A percentile compares a stretch with the other conserved stretches of the same genome.
Conservation (phyloP, 345 rosid species). For the Rhodomyrtus tomentosa region DNA sequence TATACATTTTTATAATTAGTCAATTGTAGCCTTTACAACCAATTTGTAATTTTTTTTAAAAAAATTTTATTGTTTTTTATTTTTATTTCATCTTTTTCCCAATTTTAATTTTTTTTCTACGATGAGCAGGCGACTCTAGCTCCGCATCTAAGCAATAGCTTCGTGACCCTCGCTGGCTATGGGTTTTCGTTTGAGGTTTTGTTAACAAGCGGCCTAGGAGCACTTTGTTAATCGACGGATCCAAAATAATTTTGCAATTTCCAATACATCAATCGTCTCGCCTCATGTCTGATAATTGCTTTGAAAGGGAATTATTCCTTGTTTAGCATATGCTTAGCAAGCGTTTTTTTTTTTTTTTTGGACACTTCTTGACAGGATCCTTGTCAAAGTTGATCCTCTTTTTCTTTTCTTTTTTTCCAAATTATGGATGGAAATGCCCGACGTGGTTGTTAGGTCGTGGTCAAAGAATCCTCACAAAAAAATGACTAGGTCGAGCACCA, state of each 20-base stretch:
- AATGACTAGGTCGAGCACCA: too few relatives aligned
- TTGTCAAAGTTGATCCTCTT: neutral
- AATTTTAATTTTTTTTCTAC: neutral
- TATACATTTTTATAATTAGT: neutral
- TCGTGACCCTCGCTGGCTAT: neutral
- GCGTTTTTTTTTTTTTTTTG: neutral
- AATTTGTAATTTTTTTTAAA: neutral
- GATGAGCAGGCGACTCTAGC: neutral
- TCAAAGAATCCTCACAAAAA: too few relatives aligned
- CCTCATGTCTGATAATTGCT: neutral
- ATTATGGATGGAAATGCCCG: neutral
- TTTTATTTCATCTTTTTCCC: neutral
- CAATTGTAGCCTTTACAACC: fast-evolving
- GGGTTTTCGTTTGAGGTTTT: neutral
- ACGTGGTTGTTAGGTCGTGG: neutral
- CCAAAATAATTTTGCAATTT: neutral
- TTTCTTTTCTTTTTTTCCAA: too few relatives aligned
- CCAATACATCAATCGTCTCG: neutral
- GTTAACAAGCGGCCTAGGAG: neutral
- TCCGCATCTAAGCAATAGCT: neutral
- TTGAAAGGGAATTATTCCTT: neutral
- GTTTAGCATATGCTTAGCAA: neutral
- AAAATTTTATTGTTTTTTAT: neutral
- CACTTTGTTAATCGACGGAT: neutral
- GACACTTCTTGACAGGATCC: neutral